Evolutionary conservation across 1,284 basidiomycete species (phyloP), one percentile per base, ranked within the genome.

Genomic region (Ceratobasidium sp.): DNA sequence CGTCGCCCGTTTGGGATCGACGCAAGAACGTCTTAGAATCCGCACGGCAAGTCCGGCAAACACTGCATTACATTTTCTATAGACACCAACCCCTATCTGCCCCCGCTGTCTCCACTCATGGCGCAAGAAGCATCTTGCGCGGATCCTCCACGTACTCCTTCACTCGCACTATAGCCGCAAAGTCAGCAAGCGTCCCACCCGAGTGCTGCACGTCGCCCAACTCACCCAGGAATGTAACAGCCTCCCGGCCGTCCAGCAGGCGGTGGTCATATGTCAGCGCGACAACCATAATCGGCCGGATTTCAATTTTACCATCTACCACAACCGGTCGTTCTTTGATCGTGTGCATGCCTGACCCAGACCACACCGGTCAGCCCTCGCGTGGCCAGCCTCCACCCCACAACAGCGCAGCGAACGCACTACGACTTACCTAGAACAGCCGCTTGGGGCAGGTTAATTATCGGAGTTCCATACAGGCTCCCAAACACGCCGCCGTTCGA

Each of bases 401-500:
- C 50, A 43, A 30, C 50, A 32, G 28, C 21, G n/a, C 52, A 26
- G 43, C 50, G 49, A 28, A 69, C 46, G n/a, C n/a, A n/a, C n/a
- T n/a, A 46, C 46, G n/a, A 84, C 85, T 76, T 77, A 87, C 91
- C 94, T 73, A 98, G 87, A 23, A 98, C 96, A 73, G 96, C 97
- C 52, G 95, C 85, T 82, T 98, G 97, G 23, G 97, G 97, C 73
- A 97, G 85, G 86, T 98, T 99, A 84, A 99, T 96, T 82, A 96
- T 96, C 63, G 97, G 97, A 44, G 97, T 99, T 64, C 97, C 97
- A 80, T 92, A 98, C 59, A 98, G 85, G 69, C 95, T 98, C 72
- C 97, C 97, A 79, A 99, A 99, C 80, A 99, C 97, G 79, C 97
- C 98, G 62, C 98, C 98, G 82, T 99, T 99, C 70, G 97, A 98